Evolutionary conservation across 768 basidiomycete species (phyloP), one percentile per base, ranked within the genome.

Genomic region (Dentipellis fragilis): DNA sequence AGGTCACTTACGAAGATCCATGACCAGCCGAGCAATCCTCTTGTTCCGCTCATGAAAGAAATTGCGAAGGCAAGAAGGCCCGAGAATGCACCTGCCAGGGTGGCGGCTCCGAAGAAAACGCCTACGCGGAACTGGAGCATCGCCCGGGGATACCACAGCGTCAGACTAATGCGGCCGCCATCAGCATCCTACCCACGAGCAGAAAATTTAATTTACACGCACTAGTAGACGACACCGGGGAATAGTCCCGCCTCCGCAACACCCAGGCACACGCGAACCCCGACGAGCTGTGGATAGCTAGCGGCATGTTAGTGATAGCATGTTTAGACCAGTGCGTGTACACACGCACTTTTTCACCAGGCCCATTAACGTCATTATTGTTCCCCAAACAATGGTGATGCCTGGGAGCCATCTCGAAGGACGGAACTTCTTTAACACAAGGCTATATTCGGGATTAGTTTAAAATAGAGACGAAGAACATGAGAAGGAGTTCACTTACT

Each of bases 211-310:
- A 38, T 6, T 29, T 29, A 29, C 3, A 65, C 76, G 47, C 54
- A 85, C 85, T 85, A 88, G 70, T 85, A 89, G 0, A 79, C 77
- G 10, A 87, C 82, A 22, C 85, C 85, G 10, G 87, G 85, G 66
- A 84, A 88, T 10, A 87, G 64, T 3, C 87, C 85, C 4, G 84
- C 81, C 67, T 89, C 87, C 0, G 83, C 77, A 2, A 84, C 63
- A 2, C 86, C 87, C 0, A 87, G 76, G 57, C 76, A 78, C 7
- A 81, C 67, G 10, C 84, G 77, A 10, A 72, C 73, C 17, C 75
- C 83, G 11, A 84, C 75, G 12, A 86, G 75, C 62, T 85, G 78
- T 9, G 76, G 76, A 62, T 82, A 86, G 22, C 84, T 85, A 59
- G 4, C 42, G 17, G n/a, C 22, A 36, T 21, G 40, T 47, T 53